Evolutionary conservation across 2,329 filamentous ascomycete genomes (phyloP), one percentile per base, ranked within the genome.

Genomic region (Phaeomoniella chlamydospora): DNA sequence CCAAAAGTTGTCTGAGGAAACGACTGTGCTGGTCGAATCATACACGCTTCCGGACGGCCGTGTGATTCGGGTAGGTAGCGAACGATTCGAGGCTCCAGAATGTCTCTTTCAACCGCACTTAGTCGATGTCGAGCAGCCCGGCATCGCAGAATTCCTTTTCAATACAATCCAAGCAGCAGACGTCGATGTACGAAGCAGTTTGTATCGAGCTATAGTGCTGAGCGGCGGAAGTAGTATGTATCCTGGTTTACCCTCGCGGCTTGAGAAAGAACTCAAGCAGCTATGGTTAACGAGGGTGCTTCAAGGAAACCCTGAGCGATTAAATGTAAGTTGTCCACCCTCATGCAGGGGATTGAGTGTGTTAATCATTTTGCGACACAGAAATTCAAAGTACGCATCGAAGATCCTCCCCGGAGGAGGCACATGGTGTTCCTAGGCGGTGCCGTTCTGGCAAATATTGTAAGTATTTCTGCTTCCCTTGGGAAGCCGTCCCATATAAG

Each of bases 391-490:
- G 88, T 98, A 46, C 77, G 90, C 59, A 96, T 98, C 68, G 90
- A 98, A 60, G 90, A 98, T 58, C 90, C 90, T 35, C 90, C 90
- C 19, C 74, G 90, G 62, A 75, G 90, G 65, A 74, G 88, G 61
- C 90, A 98, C 68, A 96, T 98, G 87, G 90, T 98, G n/a, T 96
- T 98, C 71, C 64, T 98, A 38, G 90, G 90, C 39, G 90, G 90
- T 49, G 90, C 90, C 16, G 90, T 98, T 43, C 67, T 98, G 51
- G 90, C 90, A 49, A 96, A 96, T 57, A 92, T 98, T 26, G 22
- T 26, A 26, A 26, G 22, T 26, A 9, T 26, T 26, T 17, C 29
- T 11, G 3, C 18, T 29, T 15, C 14, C 4, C 10, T 16, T 18
- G 32, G 6, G 9, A 15, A 9, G 5, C 17, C 3, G n/a, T 15